Evolutionary conservation across 805 yeast genomes (phyloP), one percentile per base, ranked within the genome.

Genomic region (Wickerhamiella dianesei): DNA sequence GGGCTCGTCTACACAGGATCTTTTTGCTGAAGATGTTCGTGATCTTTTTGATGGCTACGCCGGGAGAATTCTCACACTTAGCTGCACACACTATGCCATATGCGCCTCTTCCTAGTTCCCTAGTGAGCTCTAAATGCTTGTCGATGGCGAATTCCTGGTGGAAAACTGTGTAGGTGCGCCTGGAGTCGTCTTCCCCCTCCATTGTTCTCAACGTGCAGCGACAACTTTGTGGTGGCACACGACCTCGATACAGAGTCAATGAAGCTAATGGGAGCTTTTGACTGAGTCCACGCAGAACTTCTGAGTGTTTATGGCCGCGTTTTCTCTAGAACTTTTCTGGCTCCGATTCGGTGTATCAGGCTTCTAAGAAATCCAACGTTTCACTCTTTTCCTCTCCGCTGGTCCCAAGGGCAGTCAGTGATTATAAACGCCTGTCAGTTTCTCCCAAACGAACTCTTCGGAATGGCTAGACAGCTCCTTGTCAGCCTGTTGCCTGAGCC

Each of bases 41-140:
- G 56, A 92, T 89, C 62, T 92, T 92, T 65, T 92, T 92, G 59
- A 92, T 87, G 20, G 98, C 98, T 25, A 92, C 96, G 12, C 79
- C 75, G 4, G 87, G 88, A 3, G 77, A 72, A 62, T 87, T 88
- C 56, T 79, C 76, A 48, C 58, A 56, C 41, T 50, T 53, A 16
- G 98, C 98, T 1, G 95, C 82, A 59, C 96, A 89, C 4, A 92
- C 98, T 3, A 89, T 80, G 39, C 98, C 98, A 59, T 92, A 92
- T 1, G 98, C 97, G 12, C 98, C 98, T 57, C 92, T 96, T 3
- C 98, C 98, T 37, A 92, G 74, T 56, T 92, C 97, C 59, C 88
- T 84, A 49, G 86, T 85, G 55, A 92, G 74, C 59, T 86, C 84
- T 62, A 89, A 86, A 46, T 96, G 70, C 54, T 77, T 77, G 64